Evolutionary conservation across 208 protist genomes (phyloP), one percentile per base, ranked within the genome.

Genomic region (Phytomonas sp.): DNA sequence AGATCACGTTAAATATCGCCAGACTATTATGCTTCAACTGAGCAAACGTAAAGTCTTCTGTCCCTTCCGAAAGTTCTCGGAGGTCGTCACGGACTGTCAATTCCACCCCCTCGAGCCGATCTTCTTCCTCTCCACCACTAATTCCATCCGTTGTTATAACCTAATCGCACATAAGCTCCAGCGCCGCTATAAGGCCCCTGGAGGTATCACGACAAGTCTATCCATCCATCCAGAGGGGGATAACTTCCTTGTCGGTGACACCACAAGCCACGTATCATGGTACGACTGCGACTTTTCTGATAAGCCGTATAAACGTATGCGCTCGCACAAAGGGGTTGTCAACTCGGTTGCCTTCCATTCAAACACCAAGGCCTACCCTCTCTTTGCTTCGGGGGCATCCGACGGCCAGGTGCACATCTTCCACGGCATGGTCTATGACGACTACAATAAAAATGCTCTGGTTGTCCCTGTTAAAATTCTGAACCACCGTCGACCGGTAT

Each of bases 391-490:
- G 3, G 93, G 87, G 34, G 88, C 93, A 12, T 98, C 99, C 71
- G 98, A 99, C 79, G 94, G 96, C 11, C 89, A 87, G 65, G 89
- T 98, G 61, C 94, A 98, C 72, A 82, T 98, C 10, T 98, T 98
- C 77, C 97, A 98, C 71, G 93, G 91, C 32, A 95, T 97, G 80
- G 95, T 97, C 37, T 98, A 98, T 75, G 90, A 98, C 68, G 98
- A 99, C 81, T 97, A 99, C 73, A 83, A 97, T 65, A 97, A 98
- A 76, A 99, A 99, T 71, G 92, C 99, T 19, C 74, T 99, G 6
- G 91, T 99, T 63, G 98, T 99, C 42, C 99, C 99, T n/a, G 83
- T 99, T 32, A 99, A 99, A 78, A 97, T 99, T 56, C 77, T 99
- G 49, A 92, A 94, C 67, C 97, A 94, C 52, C 98, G 99, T 74